Base-by-base conservation (phyloP, 1,284 basidiomycete species). In the Irpex sp. region DNA sequence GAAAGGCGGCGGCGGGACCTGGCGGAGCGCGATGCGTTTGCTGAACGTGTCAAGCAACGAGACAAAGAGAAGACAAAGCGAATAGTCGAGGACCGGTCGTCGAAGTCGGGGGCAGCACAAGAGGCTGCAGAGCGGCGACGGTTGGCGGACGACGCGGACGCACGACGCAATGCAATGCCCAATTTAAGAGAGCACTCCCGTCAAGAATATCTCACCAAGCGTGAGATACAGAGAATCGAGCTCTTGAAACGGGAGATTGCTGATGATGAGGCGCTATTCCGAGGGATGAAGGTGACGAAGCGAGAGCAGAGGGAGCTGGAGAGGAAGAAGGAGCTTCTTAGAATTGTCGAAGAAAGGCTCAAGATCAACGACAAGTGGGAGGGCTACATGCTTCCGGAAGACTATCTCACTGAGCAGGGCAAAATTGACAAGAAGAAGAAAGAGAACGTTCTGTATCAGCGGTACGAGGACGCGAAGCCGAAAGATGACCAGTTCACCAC, bases 351-450 rank as follows among this genome's bases (percentile, higher is more conserved):
- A 76, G 96, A 97, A 73, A 87, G 96, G 19, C 83, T 95, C 66
- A 90, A 88, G 72, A 97, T 99, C 65, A 93, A 95, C 73, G 95
- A 97, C 78, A 93, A 94, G 66, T 93, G 85, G 75, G 95, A 97
- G 66, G 95, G 95, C 4, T 98, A 98, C 71, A 91, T 92, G 78
- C 83, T 97, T 46, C 96, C 95, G 0, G 95, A 97, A 69, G 97
- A 99, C 77, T 99, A 99, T 72, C 85, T 98, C 70, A 99, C 97
- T 0, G 97, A 98, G 72, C 94, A 98, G 75, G 97, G 97, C n/a
- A 97, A 95, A 76, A 93, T 99, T 65, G 96, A 99, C 83, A 91
- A 89, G 77, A 96, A 97, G 80, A 96, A 95, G 78, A 97, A 98
- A 74, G 89, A 97, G 73, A 90, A 92, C 68, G 95, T 93, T 0